Evolutionary conservation across 2,329 filamentous ascomycete species (phyloP).

Genomic region (Aspergillus sp.): DNA sequence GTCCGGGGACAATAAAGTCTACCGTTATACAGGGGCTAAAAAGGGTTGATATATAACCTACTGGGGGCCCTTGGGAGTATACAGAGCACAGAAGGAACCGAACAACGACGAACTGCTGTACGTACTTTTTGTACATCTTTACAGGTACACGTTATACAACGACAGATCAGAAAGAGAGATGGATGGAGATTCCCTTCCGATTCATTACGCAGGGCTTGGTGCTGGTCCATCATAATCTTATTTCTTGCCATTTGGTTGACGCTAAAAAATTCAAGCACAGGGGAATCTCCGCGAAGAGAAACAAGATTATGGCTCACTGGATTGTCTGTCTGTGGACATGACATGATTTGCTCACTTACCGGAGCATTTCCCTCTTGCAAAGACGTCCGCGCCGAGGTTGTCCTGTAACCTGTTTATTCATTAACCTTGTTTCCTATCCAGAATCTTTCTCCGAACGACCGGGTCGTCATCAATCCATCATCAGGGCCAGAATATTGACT

Average conservation of each 20-base stretch:
- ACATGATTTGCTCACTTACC: too few relatives aligned
- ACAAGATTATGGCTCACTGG: too few relatives aligned
- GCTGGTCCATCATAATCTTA: background rate
- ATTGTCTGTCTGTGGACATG: too few relatives aligned
- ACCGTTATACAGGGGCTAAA: background rate
- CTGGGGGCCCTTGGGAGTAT: background rate
- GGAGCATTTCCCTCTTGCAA: too few relatives aligned
- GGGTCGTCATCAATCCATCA: too few relatives aligned
- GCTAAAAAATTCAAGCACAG: background rate
- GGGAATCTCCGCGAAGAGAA: background rate
- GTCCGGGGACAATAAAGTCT: background rate
- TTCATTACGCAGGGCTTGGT: background rate
- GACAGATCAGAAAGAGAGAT: background rate
- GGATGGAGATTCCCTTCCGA: too few relatives aligned
- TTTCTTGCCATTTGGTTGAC: background rate
- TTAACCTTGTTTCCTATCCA: too few relatives aligned
- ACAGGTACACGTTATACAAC: slow-evolving; percentile 2
- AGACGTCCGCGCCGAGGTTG: too few relatives aligned
- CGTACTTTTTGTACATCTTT: slow-evolving; percentile 9
- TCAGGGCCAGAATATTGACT: too few relatives aligned
- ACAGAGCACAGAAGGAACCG: too few relatives aligned
- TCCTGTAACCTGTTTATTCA: too few relatives aligned
- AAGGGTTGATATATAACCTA: background rate
- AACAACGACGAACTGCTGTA: slow-evolving; percentile 7
- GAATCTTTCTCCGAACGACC: too few relatives aligned